Base-by-base conservation (phyloP, 495 filamentous ascomycete genomes). In the Lasiosphaeris hirsuta region DNA sequence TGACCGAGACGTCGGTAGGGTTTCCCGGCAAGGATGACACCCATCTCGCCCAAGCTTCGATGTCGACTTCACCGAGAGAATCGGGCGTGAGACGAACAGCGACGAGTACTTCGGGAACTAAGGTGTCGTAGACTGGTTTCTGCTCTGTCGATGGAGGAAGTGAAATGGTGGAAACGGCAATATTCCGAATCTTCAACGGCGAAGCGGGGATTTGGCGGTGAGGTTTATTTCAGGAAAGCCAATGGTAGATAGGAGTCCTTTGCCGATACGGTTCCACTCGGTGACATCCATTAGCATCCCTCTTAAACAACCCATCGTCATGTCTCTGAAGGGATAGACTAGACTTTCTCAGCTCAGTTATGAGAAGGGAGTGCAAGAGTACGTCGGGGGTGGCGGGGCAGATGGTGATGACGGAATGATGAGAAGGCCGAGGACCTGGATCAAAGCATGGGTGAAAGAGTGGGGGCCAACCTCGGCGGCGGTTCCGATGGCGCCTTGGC, bases 31-130 rank as follows among this genome's bases (percentile, higher is more conserved):
- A 7, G 5, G 45, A 48, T 19, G 34, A 33, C 8, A 48, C 19
- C 45, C 45, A 48, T 14, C 34, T 48, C 45, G 14, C 45, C 45
- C 45, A 48, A 14, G 45, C 45, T 9, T 48, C 45, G 15, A 48
- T 48, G 19, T 48, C 45, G 6, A 9, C 5, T 7, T 48, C 45
- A 6, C 8, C 8, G 15, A 48, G 19, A 9, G 45, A 19, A 19
- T 48, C 45, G 14, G 45, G 45, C 9, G 11, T 15, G 15, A 48
- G 15, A 9, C 45, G 14, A 33, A 48, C 45, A 23, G 7, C 34
- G 19, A 48, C 19, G 45, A 48, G 45, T 15, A 48, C 45, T 15
- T 33, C 45, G 9, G 45, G 45, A 15, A 33, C 11, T 14, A 33
- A 8, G 4, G 10, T 7, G 14, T 48, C 45, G 11, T 6, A 19